Evolutionary conservation across 441 rosid species (phyloP).

Genomic region (Manihot esculenta): DNA sequence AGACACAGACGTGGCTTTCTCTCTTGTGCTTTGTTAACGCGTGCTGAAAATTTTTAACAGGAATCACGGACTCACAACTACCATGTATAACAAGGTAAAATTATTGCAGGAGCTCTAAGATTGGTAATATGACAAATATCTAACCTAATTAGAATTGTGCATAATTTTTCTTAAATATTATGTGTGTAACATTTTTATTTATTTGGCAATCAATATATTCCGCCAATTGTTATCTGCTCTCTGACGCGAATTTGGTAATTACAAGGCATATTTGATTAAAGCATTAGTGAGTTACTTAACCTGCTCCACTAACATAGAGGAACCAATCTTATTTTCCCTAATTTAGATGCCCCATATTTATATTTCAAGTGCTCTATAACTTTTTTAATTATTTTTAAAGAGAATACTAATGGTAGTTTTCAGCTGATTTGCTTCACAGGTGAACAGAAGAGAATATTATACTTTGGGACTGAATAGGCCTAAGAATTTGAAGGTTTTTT

Average conservation of each 20-base stretch:
- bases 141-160: background rate
- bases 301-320: background rate
- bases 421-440: background rate
- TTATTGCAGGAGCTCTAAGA: background rate
- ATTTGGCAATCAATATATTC: background rate
- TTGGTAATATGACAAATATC: background rate
- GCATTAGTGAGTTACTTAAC: background rate
- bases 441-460: background rate
- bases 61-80: background rate
- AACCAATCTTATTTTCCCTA: background rate
- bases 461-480: background rate
- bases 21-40: background rate
- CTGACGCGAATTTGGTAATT: background rate
- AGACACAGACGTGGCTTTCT: background rate
- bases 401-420: background rate
- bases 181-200: background rate
- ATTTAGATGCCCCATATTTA: background rate
- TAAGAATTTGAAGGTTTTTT: background rate
- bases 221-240: background rate
- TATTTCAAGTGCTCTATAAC: background rate
- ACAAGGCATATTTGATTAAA: background rate
- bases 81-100: constrained; percentile 3
- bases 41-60: background rate
- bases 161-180: background rate
- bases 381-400: background rate